Evolutionary conservation across 78 protist species (phyloP).

Genomic region (Monosiga brevicollis): DNA sequence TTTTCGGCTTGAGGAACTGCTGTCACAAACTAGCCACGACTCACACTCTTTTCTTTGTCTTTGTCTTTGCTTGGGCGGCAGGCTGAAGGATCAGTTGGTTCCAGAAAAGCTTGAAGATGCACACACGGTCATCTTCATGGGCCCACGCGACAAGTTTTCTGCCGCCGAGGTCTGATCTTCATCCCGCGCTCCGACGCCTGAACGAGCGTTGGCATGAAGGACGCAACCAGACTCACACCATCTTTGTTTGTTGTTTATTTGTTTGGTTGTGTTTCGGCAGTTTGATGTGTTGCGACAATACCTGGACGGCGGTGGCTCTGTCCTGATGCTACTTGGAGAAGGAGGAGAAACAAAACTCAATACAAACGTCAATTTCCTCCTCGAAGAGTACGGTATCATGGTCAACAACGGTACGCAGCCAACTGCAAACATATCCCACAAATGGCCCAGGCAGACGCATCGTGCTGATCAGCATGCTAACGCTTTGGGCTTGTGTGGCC

Average conservation of each 20-base stretch:
- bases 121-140: slow-evolving; percentile 19
- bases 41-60: too few species aligned
- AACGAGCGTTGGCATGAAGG: background rate
- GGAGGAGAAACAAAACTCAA: slow-evolving; percentile 38
- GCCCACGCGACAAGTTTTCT: slow-evolving; percentile 38
- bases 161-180: slow-evolving; percentile 5
- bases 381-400: slow-evolving; percentile 45
- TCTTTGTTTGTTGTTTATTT: background rate
- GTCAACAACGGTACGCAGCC: too few species aligned
- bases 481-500: too few species aligned
- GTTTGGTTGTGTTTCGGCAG: background rate
- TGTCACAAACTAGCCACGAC: background rate
- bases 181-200: background rate
- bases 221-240: background rate
- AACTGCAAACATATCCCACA: too few species aligned
- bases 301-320: slow-evolving; percentile 44
- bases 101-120: background rate
- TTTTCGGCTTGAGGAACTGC: background rate
- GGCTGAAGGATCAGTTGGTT: background rate
- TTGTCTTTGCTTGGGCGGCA: background rate
- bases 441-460: too few species aligned
- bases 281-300: slow-evolving; percentile 20
- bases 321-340: slow-evolving; percentile 39
- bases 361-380: slow-evolving; percentile 45
- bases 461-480: too few species aligned